Evolutionary conservation across 768 basidiomycete species (phyloP).

Genomic region (Suillus plorans): DNA sequence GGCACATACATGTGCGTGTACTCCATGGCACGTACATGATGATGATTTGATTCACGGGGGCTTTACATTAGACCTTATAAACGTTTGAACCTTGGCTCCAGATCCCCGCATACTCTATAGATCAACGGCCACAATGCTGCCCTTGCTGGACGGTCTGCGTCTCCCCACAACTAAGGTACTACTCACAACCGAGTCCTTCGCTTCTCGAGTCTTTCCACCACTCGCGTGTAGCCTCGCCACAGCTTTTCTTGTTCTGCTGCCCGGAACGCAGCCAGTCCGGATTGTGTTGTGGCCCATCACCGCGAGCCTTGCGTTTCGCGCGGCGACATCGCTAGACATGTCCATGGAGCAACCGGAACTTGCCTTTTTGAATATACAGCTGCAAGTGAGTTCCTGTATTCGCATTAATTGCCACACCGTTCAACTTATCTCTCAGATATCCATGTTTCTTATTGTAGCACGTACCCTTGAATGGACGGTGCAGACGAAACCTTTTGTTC

Average conservation of each 20-base stretch:
- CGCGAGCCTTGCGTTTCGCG: slow-evolving; percentile 41
- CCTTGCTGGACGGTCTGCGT: slow-evolving; percentile 7
- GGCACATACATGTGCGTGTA: too few species aligned
- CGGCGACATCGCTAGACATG: slow-evolving; percentile 21
- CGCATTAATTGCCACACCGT: not conserved
- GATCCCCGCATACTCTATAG: not conserved
- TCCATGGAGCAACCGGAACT: slow-evolving; percentile 1
- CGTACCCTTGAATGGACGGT: slow-evolving; percentile 22
- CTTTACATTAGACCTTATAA: not conserved
- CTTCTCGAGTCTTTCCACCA: slow-evolving; percentile 40
- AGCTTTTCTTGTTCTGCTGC: slow-evolving; percentile 50
- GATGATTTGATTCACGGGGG: too few species aligned
- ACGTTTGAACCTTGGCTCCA: not conserved
- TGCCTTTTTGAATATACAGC: slow-evolving; percentile 8
- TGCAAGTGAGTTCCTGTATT: slow-evolving; percentile 11
- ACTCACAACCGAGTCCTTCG: slow-evolving; percentile 32
- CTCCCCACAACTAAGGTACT: slow-evolving; percentile 17
- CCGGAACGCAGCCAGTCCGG: slow-evolving; percentile 43
- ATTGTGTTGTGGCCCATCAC: slow-evolving; percentile 47
- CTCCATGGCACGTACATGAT: too few species aligned
- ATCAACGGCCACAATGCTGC: not conserved
- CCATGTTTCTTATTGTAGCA: slow-evolving; percentile 9
- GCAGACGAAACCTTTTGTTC: slow-evolving; percentile 13
- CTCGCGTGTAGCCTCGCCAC: slow-evolving; percentile 45
- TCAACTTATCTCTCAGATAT: slow-evolving; percentile 9